Base-by-base conservation (phyloP, 1,139 yeast genomes). In the Scheffersomyces illinoinensis region DNA sequence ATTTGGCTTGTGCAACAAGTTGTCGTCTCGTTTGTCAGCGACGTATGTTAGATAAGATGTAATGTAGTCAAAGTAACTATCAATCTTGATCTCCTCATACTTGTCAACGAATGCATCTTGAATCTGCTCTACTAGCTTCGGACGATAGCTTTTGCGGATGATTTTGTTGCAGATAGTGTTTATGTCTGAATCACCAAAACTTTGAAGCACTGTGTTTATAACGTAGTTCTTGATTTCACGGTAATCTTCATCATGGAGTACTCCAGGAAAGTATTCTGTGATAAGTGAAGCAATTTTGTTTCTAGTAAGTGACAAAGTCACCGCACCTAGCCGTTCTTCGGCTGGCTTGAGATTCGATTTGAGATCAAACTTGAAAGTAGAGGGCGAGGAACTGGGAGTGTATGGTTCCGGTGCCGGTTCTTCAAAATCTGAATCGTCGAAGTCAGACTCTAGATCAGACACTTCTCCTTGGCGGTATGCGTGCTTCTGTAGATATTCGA, bases 81-180 rank as follows among this genome's bases (percentile, higher is more conserved):
- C 71, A 39, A 69, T 59, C 54, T 66, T 67, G 23, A 64, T 51
- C 48, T 66, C 68, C 53, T 64, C 66, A 54, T 59, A 70, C 53
- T 68, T 69, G 52, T 68, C 71, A 23, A 64, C 58, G 53, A 70
- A 67, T 43, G 65, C 54, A 24, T 62, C 63, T 14, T 62, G 61
- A 4, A 70, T 62, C n/a, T 60, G 62, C 14, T 61, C 65, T n/a
- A 60, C 55, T 17, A 69, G 49, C 4, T 55, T 53, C 19, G 53
- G 50, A 47, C 58, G 59, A 55, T 59, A 62, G 14, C 56, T 52
- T 50, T 63, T 61, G 47, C 61, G 57, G 10, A 66, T 58, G 17
- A 65, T 57, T 46, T 56, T 61, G 49, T 54, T 57, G 43, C 61
- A 57, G 48, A 65, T 58, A 10, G 52, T 49, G 14, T 57, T 58